Base-by-base conservation (phyloP, 176 grass and related monocot genomes). In the Zea luxurians region DNA sequence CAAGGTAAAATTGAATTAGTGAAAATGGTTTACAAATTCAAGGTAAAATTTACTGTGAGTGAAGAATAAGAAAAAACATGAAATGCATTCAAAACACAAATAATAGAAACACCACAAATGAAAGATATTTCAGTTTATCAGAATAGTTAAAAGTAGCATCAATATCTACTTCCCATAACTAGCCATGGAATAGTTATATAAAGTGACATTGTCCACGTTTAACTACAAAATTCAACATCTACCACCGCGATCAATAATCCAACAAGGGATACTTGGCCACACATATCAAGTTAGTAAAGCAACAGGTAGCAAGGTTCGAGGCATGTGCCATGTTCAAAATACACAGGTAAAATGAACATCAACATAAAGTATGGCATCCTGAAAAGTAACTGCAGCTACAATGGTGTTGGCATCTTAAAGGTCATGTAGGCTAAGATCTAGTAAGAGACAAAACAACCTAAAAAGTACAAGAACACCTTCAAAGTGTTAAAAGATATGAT, bases 51-150 rank as follows among this genome's bases (percentile, higher is more conserved):
- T 36, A 8, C 10, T 18, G 13, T 7, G 4, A 45, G 38, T 66
- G 67, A n/a, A 64, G 8, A 71, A 49, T 36, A 61, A 70, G 7
- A 40, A 16, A 41, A 20, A 84, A 72, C 37, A 40, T 5, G 20
- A 68, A 67, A 54, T 35, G 5, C 21, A 13, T 58, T 83, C 48
- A 21, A 8, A 83, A 66, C 38, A 16, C 15, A 75, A 55, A 75
- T 21, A 67, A 73, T 44, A 50, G 43, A 63, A 73, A 61, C 10
- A 44, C 49, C 13, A 60, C 17, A 27, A 27, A 27, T 27, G 27
- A 27, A 27, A 27, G 27, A 27, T 27, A 27, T 27, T 27, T 27
- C 27, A 27, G 27, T 27, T 27, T 27, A 27, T 27, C 27, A 27
- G 27, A 27, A 27, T 27, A 27, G 27, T 27, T 27, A 27, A 27